These are phyloP conservation scores for Trichoderma afroharzianum DNA, from an alignment of 2,329 filamentous ascomycete species.

Conservation along the genomic window DNA sequence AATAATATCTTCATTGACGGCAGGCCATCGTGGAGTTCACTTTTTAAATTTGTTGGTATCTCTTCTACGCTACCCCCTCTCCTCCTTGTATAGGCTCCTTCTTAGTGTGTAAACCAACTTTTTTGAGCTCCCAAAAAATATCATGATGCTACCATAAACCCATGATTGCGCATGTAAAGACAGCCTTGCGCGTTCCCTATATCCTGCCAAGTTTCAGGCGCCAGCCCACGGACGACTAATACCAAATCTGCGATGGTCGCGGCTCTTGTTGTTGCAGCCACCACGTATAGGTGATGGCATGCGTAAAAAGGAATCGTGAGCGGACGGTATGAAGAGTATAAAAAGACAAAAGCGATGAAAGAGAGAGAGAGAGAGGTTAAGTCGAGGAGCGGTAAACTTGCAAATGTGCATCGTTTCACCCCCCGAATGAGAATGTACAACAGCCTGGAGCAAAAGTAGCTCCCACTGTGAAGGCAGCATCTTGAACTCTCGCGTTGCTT, in stretches of 20 bases:
- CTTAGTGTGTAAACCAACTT: constrained; percentile 14
- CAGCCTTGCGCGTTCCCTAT: constrained; percentile 6
- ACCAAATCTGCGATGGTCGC: neutral
- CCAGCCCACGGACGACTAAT: neutral
- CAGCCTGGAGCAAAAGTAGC: neutral
- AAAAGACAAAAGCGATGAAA: neutral
- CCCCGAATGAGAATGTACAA: neutral
- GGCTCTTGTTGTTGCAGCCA: neutral
- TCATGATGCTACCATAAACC: neutral
- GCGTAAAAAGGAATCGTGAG: neutral
- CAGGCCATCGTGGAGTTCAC: neutral
- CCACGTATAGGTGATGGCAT: neutral
- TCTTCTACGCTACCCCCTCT: constrained; percentile 8
- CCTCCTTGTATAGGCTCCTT: neutral
- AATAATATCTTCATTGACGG: neutral
- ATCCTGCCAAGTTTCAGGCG: constrained; percentile 11
- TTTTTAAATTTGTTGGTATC: constrained; percentile 15
- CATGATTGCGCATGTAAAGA: constrained; percentile 8
- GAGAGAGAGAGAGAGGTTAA: neutral
- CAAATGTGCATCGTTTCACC: neutral
- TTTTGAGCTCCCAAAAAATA: constrained; percentile 9
- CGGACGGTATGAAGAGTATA: neutral
- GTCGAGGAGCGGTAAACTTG: neutral
- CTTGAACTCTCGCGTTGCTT: neutral
- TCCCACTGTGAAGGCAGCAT: neutral